Conservation (phyloP, 306 rosid species). For the Myrica gale region DNA sequence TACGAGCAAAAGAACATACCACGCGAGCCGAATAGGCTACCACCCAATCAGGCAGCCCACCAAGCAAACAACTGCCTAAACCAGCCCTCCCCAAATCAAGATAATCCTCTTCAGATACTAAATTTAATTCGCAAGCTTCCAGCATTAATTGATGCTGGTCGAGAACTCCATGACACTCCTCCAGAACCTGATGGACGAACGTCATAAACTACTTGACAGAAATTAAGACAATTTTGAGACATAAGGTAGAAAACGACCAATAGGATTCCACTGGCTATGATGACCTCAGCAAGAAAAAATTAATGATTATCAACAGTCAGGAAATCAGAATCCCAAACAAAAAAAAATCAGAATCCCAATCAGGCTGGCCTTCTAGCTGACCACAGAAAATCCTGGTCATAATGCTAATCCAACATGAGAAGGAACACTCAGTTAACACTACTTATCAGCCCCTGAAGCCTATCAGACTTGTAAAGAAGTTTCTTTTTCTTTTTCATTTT, state of each 20-base stretch:
- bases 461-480: not conserved
- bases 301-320: not conserved
- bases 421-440: constrained; percentile 11
- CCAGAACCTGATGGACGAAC: constrained; percentile 60
- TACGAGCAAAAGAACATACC: constrained; percentile 46
- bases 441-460: not conserved
- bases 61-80: constrained; percentile 95
- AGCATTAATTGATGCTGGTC: constrained; percentile 82
- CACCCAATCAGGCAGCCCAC: constrained; percentile 95
- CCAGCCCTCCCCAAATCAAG: constrained; percentile 94
- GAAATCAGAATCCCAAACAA: not conserved
- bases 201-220: constrained; percentile 31
- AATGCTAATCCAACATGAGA: constrained; percentile 11
- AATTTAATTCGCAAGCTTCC: constrained; percentile 85
- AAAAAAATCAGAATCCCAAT: not conserved
- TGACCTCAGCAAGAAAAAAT: constrained; percentile 1
- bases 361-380: not conserved
- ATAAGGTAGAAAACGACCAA: constrained; percentile 7
- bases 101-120: constrained; percentile 85
- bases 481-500: not conserved
- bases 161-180: constrained; percentile 90
- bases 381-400: not conserved
- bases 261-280: constrained; percentile 15
- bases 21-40: constrained; percentile 95
- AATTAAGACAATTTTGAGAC: constrained; percentile 6